phyloP scores from a whole-genome alignment of 2,329 filamentous ascomycete genomes.

The Coniochaeta pulveracea region DNA sequence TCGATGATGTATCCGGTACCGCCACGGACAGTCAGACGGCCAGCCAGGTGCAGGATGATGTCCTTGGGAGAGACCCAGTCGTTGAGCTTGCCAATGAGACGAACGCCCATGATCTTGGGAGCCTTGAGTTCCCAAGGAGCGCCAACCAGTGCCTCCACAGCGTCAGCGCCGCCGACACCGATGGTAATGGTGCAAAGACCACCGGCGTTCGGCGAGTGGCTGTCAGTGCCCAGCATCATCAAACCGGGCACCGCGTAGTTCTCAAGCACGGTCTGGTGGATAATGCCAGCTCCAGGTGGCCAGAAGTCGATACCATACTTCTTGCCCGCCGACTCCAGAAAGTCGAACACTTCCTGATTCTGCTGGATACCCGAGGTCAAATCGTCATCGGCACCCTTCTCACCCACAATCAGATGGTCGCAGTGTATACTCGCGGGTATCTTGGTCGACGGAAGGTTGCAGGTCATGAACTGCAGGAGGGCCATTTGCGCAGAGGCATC shows the following conservation, averaged over 20 bases:
- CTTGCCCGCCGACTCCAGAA: constrained; percentile 82
- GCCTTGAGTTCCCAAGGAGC: constrained; percentile 97
- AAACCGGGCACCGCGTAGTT: constrained; percentile 95
- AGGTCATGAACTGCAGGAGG: constrained; percentile 96
- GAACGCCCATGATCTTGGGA: constrained; percentile 78
- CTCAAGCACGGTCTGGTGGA: constrained; percentile 95
- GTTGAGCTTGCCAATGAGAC: constrained; percentile 69
- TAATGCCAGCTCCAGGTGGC: constrained; percentile 88
- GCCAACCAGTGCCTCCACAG: constrained; percentile 91
- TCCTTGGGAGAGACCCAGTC: constrained; percentile 96
- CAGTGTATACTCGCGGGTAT: constrained; percentile 97
- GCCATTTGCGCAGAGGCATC: constrained; percentile 99
- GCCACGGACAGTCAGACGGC: constrained; percentile 81
- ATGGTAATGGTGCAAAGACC: constrained; percentile 92
- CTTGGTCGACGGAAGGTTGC: constrained; percentile 75
- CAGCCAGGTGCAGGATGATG: constrained; percentile 81
- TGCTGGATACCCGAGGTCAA: constrained; percentile 74
- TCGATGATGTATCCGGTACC: constrained; percentile 93
- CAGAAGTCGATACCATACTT: constrained; percentile 94
- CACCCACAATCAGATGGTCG: constrained; percentile 96
- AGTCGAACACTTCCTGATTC: constrained; percentile 97
- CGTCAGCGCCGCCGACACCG: constrained; percentile 95
- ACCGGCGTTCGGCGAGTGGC: constrained; percentile 92
- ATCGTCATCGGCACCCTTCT: constrained; percentile 80
- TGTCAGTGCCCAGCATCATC: constrained; percentile 98